Base-by-base conservation (phyloP, 1,139 yeast genomes). In the Cylindricascospora bacillispora region DNA sequence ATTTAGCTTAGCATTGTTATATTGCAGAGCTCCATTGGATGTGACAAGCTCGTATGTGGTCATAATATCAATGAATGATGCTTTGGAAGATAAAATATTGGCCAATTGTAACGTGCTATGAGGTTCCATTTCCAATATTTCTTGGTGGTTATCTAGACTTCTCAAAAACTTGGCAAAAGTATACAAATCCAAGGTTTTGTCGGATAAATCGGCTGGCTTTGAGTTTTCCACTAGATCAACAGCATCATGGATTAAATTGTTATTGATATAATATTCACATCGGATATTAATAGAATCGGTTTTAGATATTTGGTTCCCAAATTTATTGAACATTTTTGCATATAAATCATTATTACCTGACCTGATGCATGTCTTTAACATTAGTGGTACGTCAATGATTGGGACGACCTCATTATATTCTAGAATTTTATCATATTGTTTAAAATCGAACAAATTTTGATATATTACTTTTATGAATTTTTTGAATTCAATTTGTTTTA, bases 71-170 rank as follows among this genome's bases (percentile, higher is more conserved):
- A 41, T 24, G 25, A 47, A 47, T 12, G 38, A 30, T 3, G 36
- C 25, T 14, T 43, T 42, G 9, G 45, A 24, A 9, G 52, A 46
- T 21, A 51, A 28, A 10, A 43, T 34, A 30, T 52, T 51, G 4
- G 54, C 51, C n/a, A 51, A 38, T 25, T 52, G 56, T 21, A 48
- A 30, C 6, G 47, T 42, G 24, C 44, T 47, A 21, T 43, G 43
- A 1, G 52, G 43, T 9, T 24, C 13, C 9, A 34, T 39, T 17
- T 36, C 29, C n/a, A n/a, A n/a, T n/a, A n/a, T 14, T 35, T 30
- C 10, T 22, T 13, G 3, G 21, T 18, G 24, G 11, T 3, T 5
- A 10, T 12, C 22, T 16, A 18, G 6, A 11, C 13, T 9, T 7
- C 7, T 17, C 29, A 47, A 26, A 28, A 49, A 52, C 5, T 36